phyloP scores from a whole-genome alignment of 2,329 filamentous ascomycete genomes.

The Xylaria sp. region DNA sequence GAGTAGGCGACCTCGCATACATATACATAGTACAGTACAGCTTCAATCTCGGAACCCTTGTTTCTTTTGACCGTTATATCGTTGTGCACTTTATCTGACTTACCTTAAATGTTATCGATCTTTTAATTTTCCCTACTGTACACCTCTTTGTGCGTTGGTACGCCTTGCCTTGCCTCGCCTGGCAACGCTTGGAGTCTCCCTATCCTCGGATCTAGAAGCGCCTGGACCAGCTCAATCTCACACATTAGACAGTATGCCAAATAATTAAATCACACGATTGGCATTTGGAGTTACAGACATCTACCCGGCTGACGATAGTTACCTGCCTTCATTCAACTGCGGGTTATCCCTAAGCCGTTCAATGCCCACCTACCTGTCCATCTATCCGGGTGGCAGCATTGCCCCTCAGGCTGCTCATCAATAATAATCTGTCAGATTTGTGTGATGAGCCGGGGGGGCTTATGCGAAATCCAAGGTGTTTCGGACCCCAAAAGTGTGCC shows the following conservation, averaged over 20 bases:
- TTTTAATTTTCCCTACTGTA: neutral
- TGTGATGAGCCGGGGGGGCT: constrained; percentile 18
- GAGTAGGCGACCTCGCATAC: neutral
- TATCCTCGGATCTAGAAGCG: constrained; percentile 16
- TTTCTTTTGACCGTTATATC: constrained; percentile 11
- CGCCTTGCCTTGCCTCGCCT: neutral
- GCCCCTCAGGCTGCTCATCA: constrained; percentile 18
- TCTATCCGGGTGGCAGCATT: constrained; percentile 10
- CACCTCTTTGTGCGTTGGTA: neutral
- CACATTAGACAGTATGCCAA: neutral
- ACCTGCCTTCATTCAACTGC: neutral
- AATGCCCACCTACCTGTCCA: neutral
- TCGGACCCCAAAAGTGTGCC: constrained; percentile 19
- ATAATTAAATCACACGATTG: neutral
- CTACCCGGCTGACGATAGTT: neutral
- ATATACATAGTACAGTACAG: too few relatives aligned
- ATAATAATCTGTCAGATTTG: constrained; percentile 1
- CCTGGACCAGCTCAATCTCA: constrained; percentile 9
- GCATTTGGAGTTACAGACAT: neutral
- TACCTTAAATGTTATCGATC: neutral
- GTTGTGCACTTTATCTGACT: neutral
- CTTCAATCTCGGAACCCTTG: neutral
- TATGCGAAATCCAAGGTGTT: constrained; percentile 20
- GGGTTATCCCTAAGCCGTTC: neutral
- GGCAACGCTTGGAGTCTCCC: constrained; percentile 4